Conservation (phyloP, 257 asterid genomes). For the Rauvolfia tetraphylla region DNA sequence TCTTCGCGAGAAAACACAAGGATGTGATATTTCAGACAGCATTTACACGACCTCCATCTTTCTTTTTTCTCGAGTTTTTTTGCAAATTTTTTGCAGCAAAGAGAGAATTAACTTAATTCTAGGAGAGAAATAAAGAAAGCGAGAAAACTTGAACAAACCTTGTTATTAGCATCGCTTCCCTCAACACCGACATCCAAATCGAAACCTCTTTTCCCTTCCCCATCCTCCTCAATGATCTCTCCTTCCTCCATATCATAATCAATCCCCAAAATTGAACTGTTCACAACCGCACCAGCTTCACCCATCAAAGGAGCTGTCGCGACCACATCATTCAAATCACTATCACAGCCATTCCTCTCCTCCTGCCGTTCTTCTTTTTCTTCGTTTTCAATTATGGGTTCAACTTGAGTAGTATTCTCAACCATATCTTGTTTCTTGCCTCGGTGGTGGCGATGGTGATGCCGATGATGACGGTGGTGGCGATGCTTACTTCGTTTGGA, state of each 20-base stretch:
- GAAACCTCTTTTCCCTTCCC: conserved; percentile 22
- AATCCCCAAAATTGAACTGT: conserved; percentile 40
- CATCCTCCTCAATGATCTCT: conserved; percentile 78
- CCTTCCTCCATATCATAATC: conserved; percentile 99
- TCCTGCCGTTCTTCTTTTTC: conserved; percentile 7
- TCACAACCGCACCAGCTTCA: conserved; percentile 25
- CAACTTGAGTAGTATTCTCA: background rate
- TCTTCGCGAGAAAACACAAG: background rate
- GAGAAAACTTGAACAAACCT: conserved; percentile 68
- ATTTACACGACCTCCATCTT: background rate
- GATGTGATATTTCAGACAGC: background rate
- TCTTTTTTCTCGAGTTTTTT: background rate
- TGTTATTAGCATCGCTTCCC: conserved; percentile 24
- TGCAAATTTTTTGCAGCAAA: conserved; percentile 1
- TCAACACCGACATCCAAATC: conserved; percentile 41
- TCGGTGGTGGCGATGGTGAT: conserved; percentile 1
- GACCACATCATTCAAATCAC: conserved; percentile 18
- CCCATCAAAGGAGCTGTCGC: conserved; percentile 18
- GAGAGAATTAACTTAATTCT: background rate
- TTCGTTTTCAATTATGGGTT: conserved; percentile 24
- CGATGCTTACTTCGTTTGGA: conserved; percentile 88
- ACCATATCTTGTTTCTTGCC: conserved; percentile 7
- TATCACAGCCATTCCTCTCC: conserved; percentile 18
- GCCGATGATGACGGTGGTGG: conserved; percentile 50
- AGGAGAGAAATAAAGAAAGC: background rate